Percentiles rank a stretch among this genome's conserved stretches.
Evolutionary conservation across 169 alveolate genomes (phyloP).

Genomic region (Plasmodium gonderi): DNA sequence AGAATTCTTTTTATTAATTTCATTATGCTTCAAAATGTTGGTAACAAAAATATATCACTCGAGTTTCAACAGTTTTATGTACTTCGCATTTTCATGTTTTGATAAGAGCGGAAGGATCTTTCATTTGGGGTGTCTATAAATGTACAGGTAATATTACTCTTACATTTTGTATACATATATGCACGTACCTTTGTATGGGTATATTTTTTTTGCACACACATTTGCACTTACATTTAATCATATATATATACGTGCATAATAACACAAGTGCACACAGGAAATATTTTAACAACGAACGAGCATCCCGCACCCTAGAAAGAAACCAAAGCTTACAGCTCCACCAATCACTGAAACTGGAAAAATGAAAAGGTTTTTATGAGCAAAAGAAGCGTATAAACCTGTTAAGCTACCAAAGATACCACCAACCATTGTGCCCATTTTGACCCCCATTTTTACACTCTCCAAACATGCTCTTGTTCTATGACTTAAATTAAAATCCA

Average conservation of each 20-base stretch:
- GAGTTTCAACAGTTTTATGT: not conserved
- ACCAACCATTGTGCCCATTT: slow-evolving; percentile 93
- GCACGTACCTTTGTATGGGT: no score
- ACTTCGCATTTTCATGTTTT: not conserved
- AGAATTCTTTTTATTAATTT: not conserved
- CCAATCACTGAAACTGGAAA: slow-evolving; percentile 90
- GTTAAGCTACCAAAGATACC: slow-evolving; percentile 92
- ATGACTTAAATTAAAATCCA: slow-evolving; percentile 80
- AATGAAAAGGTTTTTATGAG: slow-evolving; percentile 85
- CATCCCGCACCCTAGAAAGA: slow-evolving; percentile 92
- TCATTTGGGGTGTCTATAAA: not conserved
- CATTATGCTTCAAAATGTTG: not conserved
- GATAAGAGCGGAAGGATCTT: not conserved
- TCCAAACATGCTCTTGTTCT: slow-evolving; percentile 88
- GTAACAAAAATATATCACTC: not conserved
- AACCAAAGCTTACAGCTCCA: slow-evolving; percentile 91
- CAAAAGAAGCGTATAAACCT: slow-evolving; percentile 89
- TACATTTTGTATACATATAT: not conserved
- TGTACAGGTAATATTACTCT: not conserved
- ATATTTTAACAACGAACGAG: slow-evolving; percentile 85
- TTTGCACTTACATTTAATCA: not conserved
- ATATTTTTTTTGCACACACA: not conserved
- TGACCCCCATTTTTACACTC: slow-evolving; percentile 91
- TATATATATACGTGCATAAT: not conserved
- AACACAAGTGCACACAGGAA: not conserved